These are phyloP conservation scores for Termitomyces sp. DNA, from an alignment of 768 basidiomycete species.

Conservation along the genomic window DNA sequence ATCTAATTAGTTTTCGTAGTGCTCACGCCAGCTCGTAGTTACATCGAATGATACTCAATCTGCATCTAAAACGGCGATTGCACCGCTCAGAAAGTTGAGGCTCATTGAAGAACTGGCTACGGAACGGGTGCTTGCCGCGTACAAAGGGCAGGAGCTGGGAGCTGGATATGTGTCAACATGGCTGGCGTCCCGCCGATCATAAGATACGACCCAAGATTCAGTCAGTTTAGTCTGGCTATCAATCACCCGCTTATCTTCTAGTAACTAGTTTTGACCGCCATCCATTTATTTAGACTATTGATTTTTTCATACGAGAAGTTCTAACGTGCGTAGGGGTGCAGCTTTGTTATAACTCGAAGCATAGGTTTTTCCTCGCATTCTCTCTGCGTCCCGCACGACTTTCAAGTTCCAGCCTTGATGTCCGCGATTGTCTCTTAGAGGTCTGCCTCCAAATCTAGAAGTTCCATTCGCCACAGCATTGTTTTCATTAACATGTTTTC, in stretches of 20 bases:
- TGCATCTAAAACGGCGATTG: slow-evolving; percentile 50
- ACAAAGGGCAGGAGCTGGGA: slow-evolving; percentile 42
- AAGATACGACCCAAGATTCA: background rate
- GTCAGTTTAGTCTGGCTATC: background rate
- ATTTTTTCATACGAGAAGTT: background rate
- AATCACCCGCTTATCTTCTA: background rate
- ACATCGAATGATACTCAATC: slow-evolving; percentile 35
- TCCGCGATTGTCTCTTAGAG: too few species aligned
- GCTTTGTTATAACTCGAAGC: background rate
- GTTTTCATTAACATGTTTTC: too few species aligned
- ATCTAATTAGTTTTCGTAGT: slow-evolving; percentile 30
- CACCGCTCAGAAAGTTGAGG: slow-evolving; percentile 41
- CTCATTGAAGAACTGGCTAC: slow-evolving; percentile 68
- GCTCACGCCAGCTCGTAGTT: slow-evolving; percentile 47
- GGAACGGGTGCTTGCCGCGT: slow-evolving; percentile 60
- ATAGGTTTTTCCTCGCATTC: background rate
- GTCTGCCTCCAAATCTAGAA: too few species aligned
- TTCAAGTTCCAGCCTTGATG: too few species aligned
- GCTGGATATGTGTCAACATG: slow-evolving; percentile 32
- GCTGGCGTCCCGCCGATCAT: slow-evolving; percentile 1
- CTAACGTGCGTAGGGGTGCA: background rate
- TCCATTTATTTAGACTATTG: background rate
- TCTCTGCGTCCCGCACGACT: too few species aligned
- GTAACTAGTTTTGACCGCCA: background rate
- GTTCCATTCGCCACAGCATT: too few species aligned